Conservation (phyloP, 1,284 basidiomycete genomes). For the Rhodotorula sp. region DNA sequence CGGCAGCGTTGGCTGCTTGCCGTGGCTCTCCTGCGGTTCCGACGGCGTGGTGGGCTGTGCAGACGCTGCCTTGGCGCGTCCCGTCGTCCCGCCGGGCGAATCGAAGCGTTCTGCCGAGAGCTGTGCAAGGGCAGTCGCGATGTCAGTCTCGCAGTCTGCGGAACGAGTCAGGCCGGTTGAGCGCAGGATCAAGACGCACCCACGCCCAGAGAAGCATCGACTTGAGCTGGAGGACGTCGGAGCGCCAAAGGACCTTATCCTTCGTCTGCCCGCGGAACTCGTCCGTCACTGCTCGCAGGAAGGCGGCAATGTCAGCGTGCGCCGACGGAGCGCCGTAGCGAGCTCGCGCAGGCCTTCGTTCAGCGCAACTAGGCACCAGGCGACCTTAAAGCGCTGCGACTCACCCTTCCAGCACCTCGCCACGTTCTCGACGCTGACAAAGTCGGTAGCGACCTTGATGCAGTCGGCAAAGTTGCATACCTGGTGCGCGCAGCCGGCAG, state of each 20-base stretch:
- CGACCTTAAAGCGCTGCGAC: neutral
- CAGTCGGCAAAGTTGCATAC: constrained; percentile 85
- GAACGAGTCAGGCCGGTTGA: too few relatives aligned
- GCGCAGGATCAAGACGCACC: constrained; percentile 6
- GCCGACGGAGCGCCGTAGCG: neutral
- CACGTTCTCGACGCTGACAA: constrained; percentile 90
- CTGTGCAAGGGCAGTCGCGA: neutral
- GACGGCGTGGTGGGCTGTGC: too few relatives aligned
- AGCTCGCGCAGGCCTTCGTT: too few relatives aligned
- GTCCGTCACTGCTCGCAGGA: constrained; percentile 64
- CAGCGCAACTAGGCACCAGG: neutral
- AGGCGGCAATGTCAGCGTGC: too few relatives aligned
- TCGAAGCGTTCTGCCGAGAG: constrained; percentile 14
- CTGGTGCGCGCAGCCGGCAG: constrained; percentile 67
- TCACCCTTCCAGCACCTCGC: constrained; percentile 47
- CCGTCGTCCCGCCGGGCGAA: neutral
- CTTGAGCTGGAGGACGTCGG: constrained; percentile 86
- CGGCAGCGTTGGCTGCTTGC: too few relatives aligned
- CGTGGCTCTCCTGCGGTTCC: too few relatives aligned
- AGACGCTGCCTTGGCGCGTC: neutral
- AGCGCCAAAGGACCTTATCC: constrained; percentile 77
- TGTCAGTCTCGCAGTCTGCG: too few relatives aligned
- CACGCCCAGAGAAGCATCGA: constrained; percentile 49
- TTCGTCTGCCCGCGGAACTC: constrained; percentile 90
- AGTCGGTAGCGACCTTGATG: constrained; percentile 95